A percentile compares a stretch with the other conserved stretches of the same genome.
Conservation (phyloP, 2,329 filamentous ascomycete species). For the Aspergillus hiratsukae region DNA sequence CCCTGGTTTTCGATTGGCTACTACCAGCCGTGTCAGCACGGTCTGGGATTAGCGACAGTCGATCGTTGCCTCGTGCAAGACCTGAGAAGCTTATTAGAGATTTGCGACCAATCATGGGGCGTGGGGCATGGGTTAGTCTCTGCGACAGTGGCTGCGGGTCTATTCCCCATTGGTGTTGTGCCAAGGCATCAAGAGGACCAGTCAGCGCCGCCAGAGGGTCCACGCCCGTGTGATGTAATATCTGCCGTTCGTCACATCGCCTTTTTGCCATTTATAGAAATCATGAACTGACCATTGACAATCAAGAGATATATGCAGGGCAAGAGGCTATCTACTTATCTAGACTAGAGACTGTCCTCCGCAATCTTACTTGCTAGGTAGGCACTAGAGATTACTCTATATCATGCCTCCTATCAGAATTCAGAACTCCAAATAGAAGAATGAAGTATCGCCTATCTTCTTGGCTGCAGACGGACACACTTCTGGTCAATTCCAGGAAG, state of each 20-base stretch:
- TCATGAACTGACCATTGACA: not conserved
- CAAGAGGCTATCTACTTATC: not conserved
- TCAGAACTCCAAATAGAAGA: not conserved
- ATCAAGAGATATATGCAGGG: not conserved
- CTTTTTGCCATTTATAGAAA: not conserved
- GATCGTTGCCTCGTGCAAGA: slow-evolving; percentile 20
- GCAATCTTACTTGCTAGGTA: not conserved
- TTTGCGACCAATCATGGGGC: slow-evolving; percentile 1
- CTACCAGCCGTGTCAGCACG: slow-evolving; percentile 14
- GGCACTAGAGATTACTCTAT: not conserved
- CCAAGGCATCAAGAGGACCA: slow-evolving; percentile 1
- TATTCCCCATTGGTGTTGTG: slow-evolving; percentile 5
- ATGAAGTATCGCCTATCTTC: not conserved
- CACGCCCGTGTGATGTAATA: slow-evolving; percentile 13
- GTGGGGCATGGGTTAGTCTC: slow-evolving; percentile 1
- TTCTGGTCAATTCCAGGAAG: no score
- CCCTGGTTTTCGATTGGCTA: not conserved
- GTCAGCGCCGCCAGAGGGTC: not conserved
- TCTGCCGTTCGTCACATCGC: not conserved
- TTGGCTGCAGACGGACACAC: not conserved
- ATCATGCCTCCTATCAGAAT: not conserved
- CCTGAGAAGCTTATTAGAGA: slow-evolving; percentile 16
- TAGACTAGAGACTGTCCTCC: not conserved
- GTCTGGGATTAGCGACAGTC: slow-evolving; percentile 12
- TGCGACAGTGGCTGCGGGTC: slow-evolving; percentile 5